Evolutionary conservation across 345 rosid species (phyloP).

Genomic region (Populus davidiana): DNA sequence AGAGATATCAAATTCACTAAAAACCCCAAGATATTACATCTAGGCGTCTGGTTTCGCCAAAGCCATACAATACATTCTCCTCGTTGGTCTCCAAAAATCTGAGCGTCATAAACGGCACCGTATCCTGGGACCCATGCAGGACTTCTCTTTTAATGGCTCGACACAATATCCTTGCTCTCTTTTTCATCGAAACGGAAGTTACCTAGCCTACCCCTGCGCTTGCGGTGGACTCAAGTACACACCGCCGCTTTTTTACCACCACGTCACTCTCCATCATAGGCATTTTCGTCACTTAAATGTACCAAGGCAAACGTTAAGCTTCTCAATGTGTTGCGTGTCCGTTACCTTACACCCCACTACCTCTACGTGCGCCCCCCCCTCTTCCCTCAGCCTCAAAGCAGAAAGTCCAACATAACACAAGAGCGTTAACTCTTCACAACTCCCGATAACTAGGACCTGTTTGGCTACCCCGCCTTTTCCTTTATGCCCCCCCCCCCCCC

Average conservation of each 20-base stretch:
- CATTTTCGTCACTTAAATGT: neutral
- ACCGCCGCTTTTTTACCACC: slow-evolving; percentile 5
- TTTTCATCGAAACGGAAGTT: neutral
- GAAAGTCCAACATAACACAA: neutral
- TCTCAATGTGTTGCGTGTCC: neutral
- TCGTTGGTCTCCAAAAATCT: neutral
- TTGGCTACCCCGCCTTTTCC: neutral
- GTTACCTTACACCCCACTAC: neutral
- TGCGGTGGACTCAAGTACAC: neutral
- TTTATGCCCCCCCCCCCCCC: accelerated
- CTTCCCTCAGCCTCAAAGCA: neutral
- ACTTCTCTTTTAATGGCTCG: neutral
- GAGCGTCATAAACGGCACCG: neutral
- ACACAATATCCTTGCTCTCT: neutral
- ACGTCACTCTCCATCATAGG: neutral
- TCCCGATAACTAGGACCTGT: neutral
- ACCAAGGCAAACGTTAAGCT: neutral
- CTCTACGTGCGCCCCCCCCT: no score
- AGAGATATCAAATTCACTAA: neutral
- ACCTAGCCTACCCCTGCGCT: neutral
- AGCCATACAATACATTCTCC: neutral
- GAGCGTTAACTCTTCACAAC: slow-evolving; percentile 1
- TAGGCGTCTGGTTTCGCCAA: neutral
- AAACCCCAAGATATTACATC: neutral
- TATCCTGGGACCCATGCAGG: neutral